A percentile compares a stretch with the other conserved stretches of the same genome.
Conservation (phyloP, 129 eudicot species). For the Chrysanthemum lavandulifolium region DNA sequence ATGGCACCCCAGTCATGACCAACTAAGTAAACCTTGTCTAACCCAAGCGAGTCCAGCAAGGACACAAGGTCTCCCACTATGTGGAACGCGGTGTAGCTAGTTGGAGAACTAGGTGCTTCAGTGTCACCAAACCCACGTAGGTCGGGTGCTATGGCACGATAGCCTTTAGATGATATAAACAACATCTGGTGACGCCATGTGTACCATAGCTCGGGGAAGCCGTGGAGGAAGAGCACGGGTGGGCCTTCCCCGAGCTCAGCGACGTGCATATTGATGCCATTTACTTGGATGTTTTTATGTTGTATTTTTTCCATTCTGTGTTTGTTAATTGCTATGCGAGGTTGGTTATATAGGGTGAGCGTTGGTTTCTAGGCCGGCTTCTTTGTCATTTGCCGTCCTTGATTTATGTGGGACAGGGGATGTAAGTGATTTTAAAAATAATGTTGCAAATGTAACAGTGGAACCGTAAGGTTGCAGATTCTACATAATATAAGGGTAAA, state of each 20-base stretch:
- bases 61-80: slow-evolving; percentile 67
- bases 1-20: slow-evolving; percentile 84
- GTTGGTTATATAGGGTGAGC: not conserved
- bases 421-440: too few species aligned
- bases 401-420: too few species aligned
- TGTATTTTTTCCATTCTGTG: slow-evolving; percentile 52
- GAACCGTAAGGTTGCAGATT: too few species aligned
- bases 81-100: slow-evolving; percentile 66
- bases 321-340: not conserved
- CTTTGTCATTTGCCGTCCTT: too few species aligned
- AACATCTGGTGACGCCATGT: too few species aligned
- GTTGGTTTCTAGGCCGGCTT: not conserved
- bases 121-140: slow-evolving; percentile 81
- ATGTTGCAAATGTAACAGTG: too few species aligned
- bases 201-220: too few species aligned
- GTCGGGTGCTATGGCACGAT: slow-evolving; percentile 69
- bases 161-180: slow-evolving; percentile 57
- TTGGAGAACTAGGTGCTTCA: slow-evolving; percentile 51
- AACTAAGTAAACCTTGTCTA: slow-evolving; percentile 56
- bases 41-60: slow-evolving; percentile 48
- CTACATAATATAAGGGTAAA: too few species aligned
- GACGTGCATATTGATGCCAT: slow-evolving; percentile 71
- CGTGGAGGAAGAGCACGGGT: slow-evolving; percentile 48
- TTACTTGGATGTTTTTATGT: slow-evolving; percentile 45
- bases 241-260: slow-evolving; percentile 65